phyloP scores from a whole-genome alignment of 345 rosid species.

The Luvunga scandens region DNA sequence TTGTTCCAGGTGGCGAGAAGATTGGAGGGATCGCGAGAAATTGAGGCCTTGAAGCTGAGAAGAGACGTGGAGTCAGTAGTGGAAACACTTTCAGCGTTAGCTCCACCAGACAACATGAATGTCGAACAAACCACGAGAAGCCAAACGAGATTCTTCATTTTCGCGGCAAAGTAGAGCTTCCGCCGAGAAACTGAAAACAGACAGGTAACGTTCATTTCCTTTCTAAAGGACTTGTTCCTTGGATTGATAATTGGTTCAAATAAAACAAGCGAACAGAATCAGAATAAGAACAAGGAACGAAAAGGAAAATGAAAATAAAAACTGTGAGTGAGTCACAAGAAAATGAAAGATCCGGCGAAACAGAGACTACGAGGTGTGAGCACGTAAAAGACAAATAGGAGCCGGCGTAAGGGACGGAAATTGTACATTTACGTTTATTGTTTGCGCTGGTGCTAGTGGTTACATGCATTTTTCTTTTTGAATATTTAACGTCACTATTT shows the following conservation, averaged over 20 bases:
- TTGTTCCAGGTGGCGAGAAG: slow-evolving; percentile 45
- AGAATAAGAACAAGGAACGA: background rate
- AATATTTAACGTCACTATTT: background rate
- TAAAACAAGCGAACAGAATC: too few relatives aligned
- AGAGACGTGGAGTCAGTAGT: slow-evolving; percentile 34
- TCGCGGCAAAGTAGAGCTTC: background rate
- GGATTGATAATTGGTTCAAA: background rate
- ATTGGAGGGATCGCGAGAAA: slow-evolving; percentile 36
- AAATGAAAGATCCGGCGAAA: slow-evolving; percentile 1
- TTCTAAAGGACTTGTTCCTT: background rate
- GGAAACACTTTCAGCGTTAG: background rate
- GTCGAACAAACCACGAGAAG: slow-evolving; percentile 10
- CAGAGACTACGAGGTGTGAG: background rate
- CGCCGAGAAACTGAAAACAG: slow-evolving; percentile 5
- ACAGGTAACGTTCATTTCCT: slow-evolving; percentile 4
- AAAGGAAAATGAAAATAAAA: background rate
- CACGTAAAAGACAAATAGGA: slow-evolving; percentile 26
- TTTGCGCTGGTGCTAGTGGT: background rate
- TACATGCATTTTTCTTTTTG: slow-evolving; percentile 14
- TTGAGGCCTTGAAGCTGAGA: slow-evolving; percentile 43
- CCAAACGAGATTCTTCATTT: slow-evolving; percentile 5
- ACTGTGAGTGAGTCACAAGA: background rate
- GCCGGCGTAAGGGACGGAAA: slow-evolving; percentile 40
- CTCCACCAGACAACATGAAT: background rate
- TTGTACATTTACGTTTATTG: background rate